These are phyloP conservation scores for Cladophialophora immunda DNA, from an alignment of 2,329 filamentous ascomycete genomes.

Conservation along the genomic window DNA sequence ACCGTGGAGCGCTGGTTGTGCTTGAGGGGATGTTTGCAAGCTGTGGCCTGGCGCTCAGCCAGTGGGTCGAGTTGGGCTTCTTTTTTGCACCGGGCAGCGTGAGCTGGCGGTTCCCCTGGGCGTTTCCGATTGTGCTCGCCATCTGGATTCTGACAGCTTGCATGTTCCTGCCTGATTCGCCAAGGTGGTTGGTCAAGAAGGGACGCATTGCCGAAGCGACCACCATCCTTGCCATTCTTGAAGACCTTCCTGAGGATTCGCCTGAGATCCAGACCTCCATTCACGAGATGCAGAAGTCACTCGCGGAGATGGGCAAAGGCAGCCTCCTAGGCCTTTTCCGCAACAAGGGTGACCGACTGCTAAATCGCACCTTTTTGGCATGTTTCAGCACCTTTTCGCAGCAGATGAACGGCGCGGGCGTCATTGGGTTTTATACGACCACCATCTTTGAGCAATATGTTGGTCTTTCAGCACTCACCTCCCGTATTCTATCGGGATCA, in stretches of 20 bases:
- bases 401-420: conserved; percentile 4
- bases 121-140: conserved; percentile 66
- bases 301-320: conserved; percentile 8
- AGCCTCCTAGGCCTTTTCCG: not conserved
- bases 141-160: conserved; percentile 57
- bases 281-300: not conserved
- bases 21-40: conserved; percentile 51
- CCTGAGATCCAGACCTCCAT: not conserved
- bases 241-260: not conserved
- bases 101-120: conserved; percentile 66
- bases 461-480: not conserved
- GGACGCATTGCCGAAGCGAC: conserved; percentile 1
- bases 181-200: conserved; percentile 13
- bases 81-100: conserved; percentile 60
- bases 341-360: not conserved
- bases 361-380: not conserved
- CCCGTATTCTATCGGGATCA: not conserved
- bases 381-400: not conserved
- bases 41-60: conserved; percentile 44
- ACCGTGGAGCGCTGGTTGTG: conserved; percentile 61
- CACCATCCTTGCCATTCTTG: not conserved
- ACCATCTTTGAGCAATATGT: conserved; percentile 10
- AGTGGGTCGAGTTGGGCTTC: conserved; percentile 57
- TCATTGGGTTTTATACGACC: conserved; percentile 4
- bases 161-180: conserved; percentile 30